phyloP scores from a whole-genome alignment of 73 alveolate species.

The Loxodes magnus region DNA sequence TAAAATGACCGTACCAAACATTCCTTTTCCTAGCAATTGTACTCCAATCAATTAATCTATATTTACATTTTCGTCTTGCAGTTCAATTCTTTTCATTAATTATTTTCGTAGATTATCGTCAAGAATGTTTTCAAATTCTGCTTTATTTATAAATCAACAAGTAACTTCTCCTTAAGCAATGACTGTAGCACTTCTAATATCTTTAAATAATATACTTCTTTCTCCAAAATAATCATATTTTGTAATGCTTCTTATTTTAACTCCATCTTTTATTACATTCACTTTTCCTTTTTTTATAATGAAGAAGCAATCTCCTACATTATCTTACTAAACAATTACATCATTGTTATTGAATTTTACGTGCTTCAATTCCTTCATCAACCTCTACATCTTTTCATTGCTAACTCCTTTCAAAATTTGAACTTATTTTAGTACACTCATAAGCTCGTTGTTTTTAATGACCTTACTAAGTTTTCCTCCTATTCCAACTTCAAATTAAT shows the following conservation, averaged over 20 bases:
- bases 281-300: constrained; percentile 39
- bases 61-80: constrained; percentile 12
- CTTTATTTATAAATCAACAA: constrained; percentile 20
- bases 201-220: constrained; percentile 24
- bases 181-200: constrained; percentile 48
- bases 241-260: constrained; percentile 21
- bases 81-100: constrained; percentile 11
- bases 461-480: not conserved
- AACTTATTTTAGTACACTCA: constrained; percentile 2
- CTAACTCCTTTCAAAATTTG: not conserved
- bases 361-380: not conserved
- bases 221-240: constrained; percentile 50
- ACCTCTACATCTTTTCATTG: not conserved
- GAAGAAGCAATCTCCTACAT: constrained; percentile 43
- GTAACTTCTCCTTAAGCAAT: constrained; percentile 38
- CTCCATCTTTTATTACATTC: constrained; percentile 19
- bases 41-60: constrained; percentile 18
- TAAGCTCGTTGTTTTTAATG: not conserved
- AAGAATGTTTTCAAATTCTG: constrained; percentile 31
- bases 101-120: constrained; percentile 27
- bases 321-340: constrained; percentile 33
- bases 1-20: constrained; percentile 40
- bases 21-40: constrained; percentile 29
- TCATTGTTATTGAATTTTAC: constrained; percentile 17
- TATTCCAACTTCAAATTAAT: not conserved